Evolutionary conservation across 2,329 filamentous ascomycete genomes (phyloP), one percentile per base, ranked within the genome.

Genomic region (Neurospora crassa): DNA sequence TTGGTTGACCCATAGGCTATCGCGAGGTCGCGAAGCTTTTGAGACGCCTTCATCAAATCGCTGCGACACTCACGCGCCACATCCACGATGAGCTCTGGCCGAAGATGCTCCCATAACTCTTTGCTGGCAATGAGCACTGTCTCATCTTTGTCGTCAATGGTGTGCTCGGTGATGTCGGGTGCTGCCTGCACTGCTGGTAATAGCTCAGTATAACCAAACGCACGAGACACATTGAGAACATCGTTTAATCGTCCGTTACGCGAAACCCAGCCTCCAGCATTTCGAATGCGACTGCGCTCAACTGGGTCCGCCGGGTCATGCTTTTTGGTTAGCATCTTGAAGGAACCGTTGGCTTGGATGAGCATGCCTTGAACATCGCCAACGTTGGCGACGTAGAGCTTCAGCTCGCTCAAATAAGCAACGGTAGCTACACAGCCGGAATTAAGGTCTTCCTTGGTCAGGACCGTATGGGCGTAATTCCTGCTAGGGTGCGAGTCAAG

Each of bases 341-440:
- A 89, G 34, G 90, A 89, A 47, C 94, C 93, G 79, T 97, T 94
- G 1, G 92, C 93, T 77, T 94, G 92, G 74, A 99, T 96, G 24
- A 98, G 86, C 82, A 99, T 92, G n/a, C 94, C 95, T 81, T 98
- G 94, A 5, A 92, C 93, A 81, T 99, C 94, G 69, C 96, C 96
- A 29, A 99, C 92, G 77, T 99, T 99, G 74, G 94, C 96, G 70
- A 98, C 91, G 78, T 92, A 97, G 3, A 99, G 86, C 76, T 98
- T 93, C 81, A 93, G 94, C 75, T 92, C 91, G 76, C 94, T 91
- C 41, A 99, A 83, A 77, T 97, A 99, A 69, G 96, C 86, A 2
- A 98, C 92, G 0, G 96, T 97, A 1, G 95, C 96, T 67, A 97
- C 94, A 72, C 93, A 93, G 53, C 96, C 96, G 18, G 94, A 95